A percentile compares a stretch with the other conserved stretches of the same genome.
These are phyloP conservation scores for Tylopilus plumbeoviolaceoides DNA, from an alignment of 768 basidiomycete species.

Conservation along the genomic window DNA sequence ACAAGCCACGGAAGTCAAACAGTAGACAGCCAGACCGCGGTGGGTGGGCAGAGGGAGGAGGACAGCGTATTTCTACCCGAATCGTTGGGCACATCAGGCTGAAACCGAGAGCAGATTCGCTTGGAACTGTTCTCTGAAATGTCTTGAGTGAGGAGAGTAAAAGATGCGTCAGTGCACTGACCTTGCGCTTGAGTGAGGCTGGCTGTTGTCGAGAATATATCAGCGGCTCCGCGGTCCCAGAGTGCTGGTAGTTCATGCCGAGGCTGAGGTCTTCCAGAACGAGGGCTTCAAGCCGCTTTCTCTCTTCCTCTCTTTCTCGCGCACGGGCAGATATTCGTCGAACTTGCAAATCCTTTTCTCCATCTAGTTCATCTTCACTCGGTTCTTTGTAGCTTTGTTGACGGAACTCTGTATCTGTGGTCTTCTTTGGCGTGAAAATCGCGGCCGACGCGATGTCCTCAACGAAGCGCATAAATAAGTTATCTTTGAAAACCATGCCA, in stretches of 20 bases:
- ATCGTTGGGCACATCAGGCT: conserved; percentile 50
- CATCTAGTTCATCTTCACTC: conserved; percentile 12
- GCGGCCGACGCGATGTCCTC: conserved; percentile 35
- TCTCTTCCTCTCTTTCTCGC: conserved; percentile 35
- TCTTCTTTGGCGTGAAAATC: conserved; percentile 11
- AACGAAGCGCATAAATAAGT: conserved; percentile 44
- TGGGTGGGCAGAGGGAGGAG: conserved; percentile 44
- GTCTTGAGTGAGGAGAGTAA: conserved; percentile 3
- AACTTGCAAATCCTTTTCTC: conserved; percentile 24
- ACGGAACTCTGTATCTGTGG: not conserved
- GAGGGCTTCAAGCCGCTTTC: conserved; percentile 42
- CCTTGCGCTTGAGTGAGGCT: conserved; percentile 12
- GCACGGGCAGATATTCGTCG: conserved; percentile 13
- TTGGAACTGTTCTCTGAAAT: conserved; percentile 8
- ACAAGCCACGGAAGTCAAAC: conserved; percentile 56
- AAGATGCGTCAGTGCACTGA: conserved; percentile 3
- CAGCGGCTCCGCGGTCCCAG: conserved; percentile 1
- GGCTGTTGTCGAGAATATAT: conserved; percentile 7
- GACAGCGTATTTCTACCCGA: conserved; percentile 65
- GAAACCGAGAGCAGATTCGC: conserved; percentile 19
- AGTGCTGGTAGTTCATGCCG: conserved; percentile 41
- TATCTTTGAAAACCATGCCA: conserved; percentile 36
- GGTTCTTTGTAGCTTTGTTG: conserved; percentile 3
- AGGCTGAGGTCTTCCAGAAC: conserved; percentile 60
- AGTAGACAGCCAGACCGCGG: conserved; percentile 68